Base-by-base conservation (phyloP, 2,329 filamentous ascomycete species). In the Monosporascus sp. region DNA sequence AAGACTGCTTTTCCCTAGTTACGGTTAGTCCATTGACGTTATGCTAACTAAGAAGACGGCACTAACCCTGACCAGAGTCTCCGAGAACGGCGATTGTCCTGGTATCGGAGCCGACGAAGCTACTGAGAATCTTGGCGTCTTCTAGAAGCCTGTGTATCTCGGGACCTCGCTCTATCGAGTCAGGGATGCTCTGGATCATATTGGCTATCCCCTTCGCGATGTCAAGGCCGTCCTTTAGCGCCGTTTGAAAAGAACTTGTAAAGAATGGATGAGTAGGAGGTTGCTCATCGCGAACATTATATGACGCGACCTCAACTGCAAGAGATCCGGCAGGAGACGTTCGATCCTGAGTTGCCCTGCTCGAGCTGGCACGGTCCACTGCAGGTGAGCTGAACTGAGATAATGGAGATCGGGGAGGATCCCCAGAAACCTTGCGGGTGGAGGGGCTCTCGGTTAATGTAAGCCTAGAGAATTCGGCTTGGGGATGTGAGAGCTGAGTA, bases 31-130 rank as follows among this genome's bases (percentile, higher is more conserved):
- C 8, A n/a, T 2, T 18, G 6, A 27, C 5, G 3, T 24, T 4
- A 24, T 3, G 22, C 4, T 27, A 20, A 15, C 31, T 18, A 22
- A 5, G 9, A 27, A 42, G 11, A 34, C 9, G 11, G 5, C 9
- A 39, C 36, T 20, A 27, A 49, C 48, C 48, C 42, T 49, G 27
- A 14, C 48, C 48, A 14, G 48, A 49, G 18, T 49, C 48, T 22
- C 48, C 48, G 11, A 49, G 37, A 5, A 49, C 48, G 3, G 48
- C 48, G 25, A 49, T 42, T 22, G 48, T 49, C 37, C 48, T 49
- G 9, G 48, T 49, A 11, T 49, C 48, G 5, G 48, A 42, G 7
- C 48, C 31, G 15, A 17, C 5, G 20, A 44, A 44, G n/a, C 22
- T 18, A 3, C 14, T 24, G n/a, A 44, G 41, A 2, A 3, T 11